These are phyloP conservation scores for Singerocomus inundabilis DNA, from an alignment of 1,284 basidiomycete genomes.

Conservation along the genomic window DNA sequence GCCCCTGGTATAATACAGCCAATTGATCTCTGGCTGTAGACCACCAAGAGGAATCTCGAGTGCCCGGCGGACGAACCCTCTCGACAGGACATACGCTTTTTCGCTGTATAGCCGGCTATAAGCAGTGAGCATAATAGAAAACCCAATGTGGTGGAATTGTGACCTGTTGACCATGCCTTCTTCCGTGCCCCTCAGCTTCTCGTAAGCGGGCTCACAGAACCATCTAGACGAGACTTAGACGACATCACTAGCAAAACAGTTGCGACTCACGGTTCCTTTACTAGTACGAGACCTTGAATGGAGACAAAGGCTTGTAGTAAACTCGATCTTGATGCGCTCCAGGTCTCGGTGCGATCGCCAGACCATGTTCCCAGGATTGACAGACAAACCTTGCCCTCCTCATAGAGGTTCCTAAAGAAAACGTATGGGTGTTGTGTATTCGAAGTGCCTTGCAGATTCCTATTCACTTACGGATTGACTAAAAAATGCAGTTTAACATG, in stretches of 20 bases:
- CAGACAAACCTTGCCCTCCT: conserved; percentile 93
- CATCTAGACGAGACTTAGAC: conserved; percentile 47
- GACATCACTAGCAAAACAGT: background rate
- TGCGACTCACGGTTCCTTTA: conserved; percentile 77
- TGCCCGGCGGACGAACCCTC: conserved; percentile 84
- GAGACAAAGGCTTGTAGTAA: conserved; percentile 91
- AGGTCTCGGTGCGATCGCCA: conserved; percentile 83
- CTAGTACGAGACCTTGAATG: conserved; percentile 90
- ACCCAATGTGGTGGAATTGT: conserved; percentile 1
- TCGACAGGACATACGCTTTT: conserved; percentile 88
- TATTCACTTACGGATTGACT: conserved; percentile 72
- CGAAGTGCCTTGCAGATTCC: background rate
- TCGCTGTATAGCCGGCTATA: conserved; percentile 81
- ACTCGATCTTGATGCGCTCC: conserved; percentile 79
- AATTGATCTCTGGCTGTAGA: conserved; percentile 70
- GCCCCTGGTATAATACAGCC: conserved; percentile 70
- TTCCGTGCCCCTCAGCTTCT: conserved; percentile 85
- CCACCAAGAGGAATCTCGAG: conserved; percentile 74
- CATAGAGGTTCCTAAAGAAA: conserved; percentile 75
- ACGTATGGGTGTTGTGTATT: background rate
- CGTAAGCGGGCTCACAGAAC: conserved; percentile 91
- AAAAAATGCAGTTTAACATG: background rate
- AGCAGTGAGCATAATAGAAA: conserved; percentile 6
- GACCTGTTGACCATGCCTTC: conserved; percentile 85
- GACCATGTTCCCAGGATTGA: conserved; percentile 92